Percentiles rank a stretch among this genome's conserved stretches.
Conservation (phyloP, 257 asterid species). For the Fraxinus anomala region DNA sequence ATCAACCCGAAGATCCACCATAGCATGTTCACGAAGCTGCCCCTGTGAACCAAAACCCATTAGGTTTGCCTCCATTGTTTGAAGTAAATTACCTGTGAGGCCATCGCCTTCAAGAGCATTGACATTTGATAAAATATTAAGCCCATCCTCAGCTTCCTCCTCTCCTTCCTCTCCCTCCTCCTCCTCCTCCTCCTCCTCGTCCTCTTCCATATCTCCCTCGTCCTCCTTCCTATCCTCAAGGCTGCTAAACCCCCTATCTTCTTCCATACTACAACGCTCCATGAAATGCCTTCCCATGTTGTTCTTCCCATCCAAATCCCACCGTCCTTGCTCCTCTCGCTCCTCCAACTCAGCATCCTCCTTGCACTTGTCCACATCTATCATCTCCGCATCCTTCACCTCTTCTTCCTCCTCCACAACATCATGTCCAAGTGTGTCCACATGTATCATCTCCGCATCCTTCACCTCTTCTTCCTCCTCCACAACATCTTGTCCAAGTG, state of each 20-base stretch:
- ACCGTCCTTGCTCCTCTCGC: constrained; percentile 24
- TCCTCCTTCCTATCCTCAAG: constrained; percentile 32
- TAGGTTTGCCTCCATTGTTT: constrained; percentile 52
- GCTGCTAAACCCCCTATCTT: constrained; percentile 21
- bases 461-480: constrained; percentile 38
- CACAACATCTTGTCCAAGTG: constrained; percentile 48
- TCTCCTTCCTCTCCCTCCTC: constrained; percentile 38
- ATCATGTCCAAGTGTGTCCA: constrained; percentile 40
- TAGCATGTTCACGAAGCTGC: constrained; percentile 47
- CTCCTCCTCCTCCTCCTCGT: too few relatives aligned
- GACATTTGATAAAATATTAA: constrained; percentile 41
- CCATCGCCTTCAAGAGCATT: constrained; percentile 54
- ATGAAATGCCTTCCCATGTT: constrained; percentile 32
- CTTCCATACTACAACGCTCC: constrained; percentile 36
- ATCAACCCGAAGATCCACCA: constrained; percentile 42
- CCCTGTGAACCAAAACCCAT: constrained; percentile 50
- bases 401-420: constrained; percentile 37
- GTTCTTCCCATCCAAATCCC: constrained; percentile 37
- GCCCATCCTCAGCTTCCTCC: constrained; percentile 41
- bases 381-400: constrained; percentile 33
- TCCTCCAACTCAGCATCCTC: constrained; percentile 27
- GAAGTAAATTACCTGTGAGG: constrained; percentile 65
- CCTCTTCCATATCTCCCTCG: constrained; percentile 30
- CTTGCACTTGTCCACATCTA: constrained; percentile 32
- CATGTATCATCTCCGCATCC: constrained; percentile 36